Base-by-base conservation (phyloP, 2,329 filamentous ascomycete genomes). In the Cercospora sp. region DNA sequence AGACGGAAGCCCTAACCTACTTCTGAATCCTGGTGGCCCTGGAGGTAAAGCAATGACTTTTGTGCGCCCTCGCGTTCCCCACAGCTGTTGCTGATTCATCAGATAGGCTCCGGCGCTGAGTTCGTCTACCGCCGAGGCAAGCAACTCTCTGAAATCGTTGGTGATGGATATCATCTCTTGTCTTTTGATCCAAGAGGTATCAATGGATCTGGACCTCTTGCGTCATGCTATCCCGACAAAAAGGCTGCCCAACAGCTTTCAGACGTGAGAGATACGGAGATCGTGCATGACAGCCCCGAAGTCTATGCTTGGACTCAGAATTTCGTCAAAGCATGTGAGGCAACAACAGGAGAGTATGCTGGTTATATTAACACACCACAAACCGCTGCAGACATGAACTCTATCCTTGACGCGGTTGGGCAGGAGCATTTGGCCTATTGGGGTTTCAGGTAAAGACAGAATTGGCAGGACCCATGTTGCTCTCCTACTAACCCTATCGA, bases 381-480 rank as follows among this genome's bases (percentile, higher is more conserved):
- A 45, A 71, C 69, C 8, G 72, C 72, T 30, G 72, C 70, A 12
- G 72, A 73, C 36, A 73, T 73, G 72, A 73, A 73, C 62, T 71
- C 62, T 26, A 73, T 73, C 26, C 60, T 73, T 12, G 69, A 72
- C 57, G 72, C 69, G 16, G 64, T 73, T 4, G 72, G 72, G 12
- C 71, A 74, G 45, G 68, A 73, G 55, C 66, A 73, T 33, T 71
- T 83, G 4, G 70, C 78, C 5, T 82, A 80, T 65, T 82, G 80
- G 80, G 80, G 79, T 4, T 77, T 82, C n/a, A 66, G 63, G 65
- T 64, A 30, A 55, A 10, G 26, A 23, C 40, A 33, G 4, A 36
- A 9, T 8, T 36, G 30, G 16, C n/a, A 33, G 6, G 13, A 20
- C 5, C 18, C 12, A 36, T n/a, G 16, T 23, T 12, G 16, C n/a